Base-by-base conservation (phyloP, 306 rosid species). In the Trifolium subterraneum region DNA sequence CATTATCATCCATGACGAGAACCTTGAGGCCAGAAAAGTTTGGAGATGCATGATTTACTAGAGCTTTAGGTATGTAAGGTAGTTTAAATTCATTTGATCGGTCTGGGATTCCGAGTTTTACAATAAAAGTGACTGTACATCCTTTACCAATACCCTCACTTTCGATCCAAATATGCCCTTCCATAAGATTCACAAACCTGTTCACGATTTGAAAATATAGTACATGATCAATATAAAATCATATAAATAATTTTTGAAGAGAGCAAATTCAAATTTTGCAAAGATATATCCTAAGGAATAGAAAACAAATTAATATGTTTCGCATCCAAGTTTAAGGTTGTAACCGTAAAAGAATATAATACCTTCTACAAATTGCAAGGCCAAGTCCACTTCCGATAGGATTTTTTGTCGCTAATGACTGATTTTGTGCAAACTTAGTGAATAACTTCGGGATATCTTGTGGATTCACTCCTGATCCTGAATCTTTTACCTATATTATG, bases 161-260 rank as follows among this genome's bases (percentile, higher is more conserved):
- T 85, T 94, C 99, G 76, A 94, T 84, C 96, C 95, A 94, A 70
- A 94, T 92, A 73, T 88, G 86, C 73, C 99, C 99, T 64, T 90
- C 98, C 99, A 94, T 94, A 72, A 92, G 97, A 82, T 86, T 88
- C 65, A 94, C 97, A 84, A 94, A 94, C 88, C 99, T 94, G 89
- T 78, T 81, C 81, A 85, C 74, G 82, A 64, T 66, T 65, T 20
- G 3, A 39, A 62, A 52, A 62, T 68, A 73, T 0, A 31, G 33
- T 14, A 76, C 70, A 70, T 23, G 33, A 64, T 63, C 65, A 81
- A 33, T 61, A 51, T 48, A 14, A 45, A 64, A 13, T 29, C 64
- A 69, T 68, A n/a, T 38, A 55, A 25, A 31, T n/a, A 10, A 62
- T 55, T 63, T 29, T 52, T 14, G 54, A 16, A 22, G 62, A 22